Percentiles rank a stretch among this genome's conserved stretches.
phyloP scores from a whole-genome alignment of 352 stramenopile species.

The Phytophthora citricola region DNA sequence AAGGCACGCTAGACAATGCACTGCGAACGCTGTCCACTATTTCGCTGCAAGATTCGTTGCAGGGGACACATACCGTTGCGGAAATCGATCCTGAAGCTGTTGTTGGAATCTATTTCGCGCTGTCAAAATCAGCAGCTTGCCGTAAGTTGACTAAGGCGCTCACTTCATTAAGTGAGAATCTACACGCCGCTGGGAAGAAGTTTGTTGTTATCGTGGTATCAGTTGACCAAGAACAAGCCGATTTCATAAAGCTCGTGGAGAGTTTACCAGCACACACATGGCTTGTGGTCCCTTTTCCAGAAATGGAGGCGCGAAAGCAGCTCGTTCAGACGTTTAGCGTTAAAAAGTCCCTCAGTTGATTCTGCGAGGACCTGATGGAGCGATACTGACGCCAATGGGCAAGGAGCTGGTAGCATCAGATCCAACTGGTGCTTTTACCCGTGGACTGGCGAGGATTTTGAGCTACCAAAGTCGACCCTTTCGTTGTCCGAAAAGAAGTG shows the following conservation, averaged over 20 bases:
- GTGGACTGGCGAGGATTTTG: slow-evolving; percentile 61
- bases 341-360: slow-evolving; percentile 65
- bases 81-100: slow-evolving; percentile 60
- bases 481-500: slow-evolving; percentile 67
- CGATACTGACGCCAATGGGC: slow-evolving; percentile 75
- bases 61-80: slow-evolving; percentile 69
- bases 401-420: slow-evolving; percentile 72
- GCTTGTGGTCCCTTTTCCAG: slow-evolving; percentile 77
- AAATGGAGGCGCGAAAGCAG: slow-evolving; percentile 75
- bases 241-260: slow-evolving; percentile 57
- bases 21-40: slow-evolving; percentile 68
- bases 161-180: slow-evolving; percentile 48
- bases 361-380: slow-evolving; percentile 56
- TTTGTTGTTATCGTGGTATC: slow-evolving; percentile 83
- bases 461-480: slow-evolving; percentile 57
- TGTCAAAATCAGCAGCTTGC: slow-evolving; percentile 52
- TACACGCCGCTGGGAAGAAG: slow-evolving; percentile 51
- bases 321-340: slow-evolving; percentile 75
- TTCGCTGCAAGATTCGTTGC: slow-evolving; percentile 74
- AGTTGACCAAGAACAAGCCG: slow-evolving; percentile 68
- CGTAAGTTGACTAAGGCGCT: slow-evolving; percentile 64
- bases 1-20: slow-evolving; percentile 59
- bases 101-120: slow-evolving; percentile 81
- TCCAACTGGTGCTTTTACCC: slow-evolving; percentile 67
- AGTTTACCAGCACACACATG: slow-evolving; percentile 68